Evolutionary conservation across 2,329 filamentous ascomycete species (phyloP).

Genomic region (Ophioceras dolichostomum): DNA sequence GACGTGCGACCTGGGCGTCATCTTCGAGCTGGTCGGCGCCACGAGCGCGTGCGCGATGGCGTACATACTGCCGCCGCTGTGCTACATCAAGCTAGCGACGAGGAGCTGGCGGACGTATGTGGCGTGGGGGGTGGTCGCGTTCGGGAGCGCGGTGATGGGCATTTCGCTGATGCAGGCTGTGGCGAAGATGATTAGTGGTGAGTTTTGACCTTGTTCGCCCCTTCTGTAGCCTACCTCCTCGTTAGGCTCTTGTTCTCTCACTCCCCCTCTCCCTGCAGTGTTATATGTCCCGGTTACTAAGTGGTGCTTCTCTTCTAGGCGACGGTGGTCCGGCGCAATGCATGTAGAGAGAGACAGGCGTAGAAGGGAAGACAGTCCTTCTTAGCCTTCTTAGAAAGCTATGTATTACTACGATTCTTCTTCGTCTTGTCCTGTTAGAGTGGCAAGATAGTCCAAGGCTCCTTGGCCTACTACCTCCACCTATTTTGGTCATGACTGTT

Average conservation of each 20-base stretch:
- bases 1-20: conserved; percentile 85
- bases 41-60: conserved; percentile 90
- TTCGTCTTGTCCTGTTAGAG: background rate
- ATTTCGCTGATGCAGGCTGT: conserved; percentile 67
- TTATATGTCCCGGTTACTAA: background rate
- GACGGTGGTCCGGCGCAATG: conserved; percentile 5
- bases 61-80: conserved; percentile 89
- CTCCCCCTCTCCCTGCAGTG: background rate
- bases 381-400: background rate
- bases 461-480: background rate
- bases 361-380: background rate
- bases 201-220: conserved; percentile 9
- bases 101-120: conserved; percentile 62
- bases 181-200: conserved; percentile 49
- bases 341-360: conserved; percentile 3
- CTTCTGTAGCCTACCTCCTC: background rate
- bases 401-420: conserved; percentile 1
- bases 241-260: background rate
- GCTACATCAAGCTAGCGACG: conserved; percentile 86
- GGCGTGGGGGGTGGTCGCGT: conserved; percentile 59
- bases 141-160: conserved; percentile 69
- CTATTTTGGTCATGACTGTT: background rate
- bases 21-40: conserved; percentile 92
- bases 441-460: too few relatives aligned
- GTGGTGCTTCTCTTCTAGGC: conserved; percentile 3